Base-by-base conservation (phyloP, 129 eudicot genomes). In the Flaveria robusta region DNA sequence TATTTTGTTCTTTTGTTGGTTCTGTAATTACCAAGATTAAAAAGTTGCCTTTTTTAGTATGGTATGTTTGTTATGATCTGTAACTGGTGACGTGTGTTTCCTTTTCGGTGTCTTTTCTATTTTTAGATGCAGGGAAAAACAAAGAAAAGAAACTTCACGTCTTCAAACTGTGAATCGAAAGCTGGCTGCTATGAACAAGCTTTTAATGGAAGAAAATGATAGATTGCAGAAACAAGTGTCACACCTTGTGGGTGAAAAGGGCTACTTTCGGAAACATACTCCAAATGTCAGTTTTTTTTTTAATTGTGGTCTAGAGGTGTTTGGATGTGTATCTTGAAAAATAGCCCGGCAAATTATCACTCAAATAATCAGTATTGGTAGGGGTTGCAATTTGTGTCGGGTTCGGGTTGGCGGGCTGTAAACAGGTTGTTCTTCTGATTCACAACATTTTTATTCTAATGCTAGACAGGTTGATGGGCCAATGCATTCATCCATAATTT, bases 151-250 rank as follows among this genome's bases (percentile, higher is more conserved):
- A 78, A 86, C 97, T 29, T 89, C 97, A 66, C 96, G 93, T 7
- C 96, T 92, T 74, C 92, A 85, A 85, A 87, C 91, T 4, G 93
- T 89, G n/a, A 92, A 92, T 62, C 83, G 96, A 59, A 92, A 92
- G 93, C 87, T 92, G 67, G 62, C 78, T 65, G 97, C 97, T 66
- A 89, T 92, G 97, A 92, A 92, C 81, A 92, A 92, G 84, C 91
- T 92, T 83, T 68, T 92, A 76, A 89, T 92, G 89, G 97, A 92
- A 77, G 97, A 92, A 70, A 92, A 92, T 63, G 96, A 92, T 74
- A 87, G 97, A 71, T 77, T 92, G 56, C 97, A 89, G 81, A 92
- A 92, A 68, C 97, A 89, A 77, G 91, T 89, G 76, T 89, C 91
- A 1, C 91, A 89, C 51, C 77, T 92, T 70, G 97, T 92, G 39